A percentile compares a stretch with the other conserved stretches of the same genome.
phyloP scores from a whole-genome alignment of 1,284 basidiomycete species.

The Wolfiporia cocos region DNA sequence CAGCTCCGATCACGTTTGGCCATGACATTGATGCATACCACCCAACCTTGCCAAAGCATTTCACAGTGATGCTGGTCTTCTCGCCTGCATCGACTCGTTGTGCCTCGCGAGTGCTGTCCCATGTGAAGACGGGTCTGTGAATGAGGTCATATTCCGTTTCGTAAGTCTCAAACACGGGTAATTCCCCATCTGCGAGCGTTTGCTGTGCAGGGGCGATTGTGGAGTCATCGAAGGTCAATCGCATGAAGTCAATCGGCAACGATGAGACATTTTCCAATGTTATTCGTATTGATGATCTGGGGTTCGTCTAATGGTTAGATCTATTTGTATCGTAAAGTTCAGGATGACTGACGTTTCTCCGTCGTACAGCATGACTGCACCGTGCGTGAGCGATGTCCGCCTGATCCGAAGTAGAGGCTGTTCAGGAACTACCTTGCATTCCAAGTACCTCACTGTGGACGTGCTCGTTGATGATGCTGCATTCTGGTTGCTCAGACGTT shows the following conservation, averaged over 20 bases:
- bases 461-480: constrained; percentile 25
- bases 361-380: constrained; percentile 89
- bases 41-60: constrained; percentile 83
- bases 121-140: constrained; percentile 76
- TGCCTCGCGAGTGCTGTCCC: constrained; percentile 52
- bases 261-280: constrained; percentile 85
- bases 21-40: constrained; percentile 52
- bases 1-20: constrained; percentile 4
- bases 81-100: constrained; percentile 65
- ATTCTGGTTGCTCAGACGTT: constrained; percentile 31
- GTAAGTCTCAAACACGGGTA: constrained; percentile 82
- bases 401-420: constrained; percentile 85
- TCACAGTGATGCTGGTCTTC: constrained; percentile 62
- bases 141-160: constrained; percentile 85
- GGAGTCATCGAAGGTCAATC: constrained; percentile 85
- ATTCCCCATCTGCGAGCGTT: constrained; percentile 71
- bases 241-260: constrained; percentile 80
- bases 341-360: constrained; percentile 86
- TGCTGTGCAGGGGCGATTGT: constrained; percentile 74
- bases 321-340: no score
- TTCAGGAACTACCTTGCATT: constrained; percentile 77
- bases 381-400: constrained; percentile 83
- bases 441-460: constrained; percentile 44
- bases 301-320: background rate
- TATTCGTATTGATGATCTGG: constrained; percentile 75